Evolutionary conservation across 768 basidiomycete species (phyloP), one percentile per base, ranked within the genome.

Genomic region (Russula compacta): DNA sequence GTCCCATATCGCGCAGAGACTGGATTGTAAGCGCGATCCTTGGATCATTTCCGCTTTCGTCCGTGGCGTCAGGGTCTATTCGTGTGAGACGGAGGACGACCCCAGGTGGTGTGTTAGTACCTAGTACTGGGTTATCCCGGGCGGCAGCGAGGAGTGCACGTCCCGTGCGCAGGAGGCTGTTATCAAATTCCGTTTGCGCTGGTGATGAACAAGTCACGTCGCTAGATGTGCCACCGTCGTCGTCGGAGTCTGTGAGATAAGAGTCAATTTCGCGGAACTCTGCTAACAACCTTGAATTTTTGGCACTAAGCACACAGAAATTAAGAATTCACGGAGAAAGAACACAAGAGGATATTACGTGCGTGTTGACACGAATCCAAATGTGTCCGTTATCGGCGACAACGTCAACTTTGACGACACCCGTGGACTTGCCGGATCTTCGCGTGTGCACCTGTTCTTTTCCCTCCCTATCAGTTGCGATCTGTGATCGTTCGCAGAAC

Each of bases 301-400:
- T 93, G 10, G 87, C 82, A 10, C 91, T 94, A 66, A 0, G 17
- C 2, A 19, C 7, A 17, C 32, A 57, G 32, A 29, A 29, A 50
- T 53, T 39, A 7, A n/a, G 11, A 52, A 65, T 59, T 48, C 19
- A 56, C 32, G 51, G 6, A 53, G 44, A 59, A 43, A 53, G n/a
- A 46, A 56, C 44, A 42, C 56, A 56, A 58, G 56, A 50, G 12
- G n/a, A 21, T 33, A 35, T 51, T 35, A 82, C 86, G 69, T 69
- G 92, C 92, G 92, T 93, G 73, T 93, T 94, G 39, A 94, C 81
- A 66, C 91, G 81, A 43, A 91, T 84, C 93, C 93, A 95, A 3
- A 76, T 74, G 24, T 79, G 74, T 1, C 92, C 92, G 46, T 83
- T 81, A 21, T 88, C 83, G 1, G 85, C 85, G 14, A 93, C 83